phyloP scores from a whole-genome alignment of 2,329 filamentous ascomycete species.

The Colletotrichum limetticola region DNA sequence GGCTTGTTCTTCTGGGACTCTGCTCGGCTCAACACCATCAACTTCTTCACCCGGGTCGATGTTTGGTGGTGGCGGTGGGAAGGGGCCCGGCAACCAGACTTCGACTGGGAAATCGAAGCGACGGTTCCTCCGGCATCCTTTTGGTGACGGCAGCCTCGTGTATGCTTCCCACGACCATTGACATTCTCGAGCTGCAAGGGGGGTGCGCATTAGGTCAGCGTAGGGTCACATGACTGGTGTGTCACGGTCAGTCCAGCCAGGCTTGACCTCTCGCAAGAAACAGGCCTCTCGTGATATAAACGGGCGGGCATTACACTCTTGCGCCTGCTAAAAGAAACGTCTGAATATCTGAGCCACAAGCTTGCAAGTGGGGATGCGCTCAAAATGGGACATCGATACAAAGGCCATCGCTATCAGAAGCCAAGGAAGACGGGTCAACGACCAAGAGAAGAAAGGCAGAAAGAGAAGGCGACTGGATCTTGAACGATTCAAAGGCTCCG shows the following conservation, averaged over 20 bases:
- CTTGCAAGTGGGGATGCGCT: neutral
- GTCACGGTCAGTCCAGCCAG: neutral
- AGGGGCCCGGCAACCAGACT: constrained; percentile 27
- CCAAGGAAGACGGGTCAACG: neutral
- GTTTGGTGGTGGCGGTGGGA: constrained; percentile 32
- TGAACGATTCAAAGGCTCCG: neutral
- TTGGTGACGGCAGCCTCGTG: neutral
- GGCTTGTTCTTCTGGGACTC: constrained; percentile 32
- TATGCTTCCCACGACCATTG: neutral
- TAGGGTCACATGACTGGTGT: constrained; percentile 10
- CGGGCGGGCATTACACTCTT: neutral
- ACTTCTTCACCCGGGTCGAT: constrained; percentile 24
- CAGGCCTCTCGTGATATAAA: neutral
- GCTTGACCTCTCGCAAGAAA: neutral
- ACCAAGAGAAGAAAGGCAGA: neutral
- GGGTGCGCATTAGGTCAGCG: neutral
- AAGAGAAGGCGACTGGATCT: neutral
- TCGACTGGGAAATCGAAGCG: constrained; percentile 20
- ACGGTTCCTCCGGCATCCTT: neutral
- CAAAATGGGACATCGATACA: neutral
- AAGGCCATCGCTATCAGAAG: neutral
- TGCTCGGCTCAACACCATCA: constrained; percentile 20
- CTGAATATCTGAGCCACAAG: neutral
- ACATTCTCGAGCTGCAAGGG: neutral
- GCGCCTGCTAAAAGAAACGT: neutral